Conservation (phyloP, 352 stramenopile species). For the Saprolegnia parasitica region DNA sequence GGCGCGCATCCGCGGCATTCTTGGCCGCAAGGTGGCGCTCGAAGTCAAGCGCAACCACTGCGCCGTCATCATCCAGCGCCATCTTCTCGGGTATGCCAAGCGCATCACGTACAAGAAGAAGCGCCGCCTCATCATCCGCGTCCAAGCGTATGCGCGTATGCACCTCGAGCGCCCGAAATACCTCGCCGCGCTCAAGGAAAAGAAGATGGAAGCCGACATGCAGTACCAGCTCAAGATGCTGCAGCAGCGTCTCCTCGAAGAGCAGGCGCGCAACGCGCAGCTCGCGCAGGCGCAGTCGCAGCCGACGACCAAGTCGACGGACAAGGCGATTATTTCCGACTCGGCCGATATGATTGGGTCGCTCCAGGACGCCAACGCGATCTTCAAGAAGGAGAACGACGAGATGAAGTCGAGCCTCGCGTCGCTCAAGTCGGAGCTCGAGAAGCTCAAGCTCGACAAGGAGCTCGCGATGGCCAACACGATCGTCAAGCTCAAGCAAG, state of each 20-base stretch:
- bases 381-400: slow-evolving; percentile 71
- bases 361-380: slow-evolving; percentile 71
- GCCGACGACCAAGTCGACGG: slow-evolving; percentile 30
- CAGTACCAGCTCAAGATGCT: slow-evolving; percentile 75
- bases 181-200: slow-evolving; percentile 61
- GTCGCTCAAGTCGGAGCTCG: slow-evolving; percentile 59
- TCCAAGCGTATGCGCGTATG: slow-evolving; percentile 79
- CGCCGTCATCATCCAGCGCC: slow-evolving; percentile 78
- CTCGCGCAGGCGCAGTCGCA: slow-evolving; percentile 41
- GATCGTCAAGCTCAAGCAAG: slow-evolving; percentile 69
- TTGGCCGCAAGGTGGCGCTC: slow-evolving; percentile 54
- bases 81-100: slow-evolving; percentile 65
- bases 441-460: slow-evolving; percentile 75
- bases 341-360: slow-evolving; percentile 80
- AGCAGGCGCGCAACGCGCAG: slow-evolving; percentile 69
- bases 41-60: slow-evolving; percentile 79
- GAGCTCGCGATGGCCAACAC: slow-evolving; percentile 64
- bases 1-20: slow-evolving; percentile 65
- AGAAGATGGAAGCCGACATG: slow-evolving; percentile 84
- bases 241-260: slow-evolving; percentile 70
- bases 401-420: slow-evolving; percentile 60
- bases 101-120: slow-evolving; percentile 62
- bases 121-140: slow-evolving; percentile 62
- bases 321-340: slow-evolving; percentile 69
- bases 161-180: slow-evolving; percentile 77